Conservation (phyloP, 345 rosid species). For the Aethionema arabicum region DNA sequence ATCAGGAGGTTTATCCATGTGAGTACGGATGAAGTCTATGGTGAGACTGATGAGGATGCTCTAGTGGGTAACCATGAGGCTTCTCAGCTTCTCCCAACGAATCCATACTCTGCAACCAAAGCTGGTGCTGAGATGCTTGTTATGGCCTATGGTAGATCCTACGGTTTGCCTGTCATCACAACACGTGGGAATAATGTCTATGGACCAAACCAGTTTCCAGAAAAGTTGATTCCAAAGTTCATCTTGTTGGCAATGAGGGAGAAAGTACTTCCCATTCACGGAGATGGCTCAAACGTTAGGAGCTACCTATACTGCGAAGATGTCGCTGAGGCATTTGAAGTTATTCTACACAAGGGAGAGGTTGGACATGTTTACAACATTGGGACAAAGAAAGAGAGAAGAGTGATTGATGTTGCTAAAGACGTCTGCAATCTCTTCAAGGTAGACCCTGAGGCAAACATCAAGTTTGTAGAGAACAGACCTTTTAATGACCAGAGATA, state of each 20-base stretch:
- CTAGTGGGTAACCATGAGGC: constrained; percentile 92
- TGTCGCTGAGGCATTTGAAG: constrained; percentile 91
- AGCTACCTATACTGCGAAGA: constrained; percentile 85
- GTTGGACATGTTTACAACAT: constrained; percentile 89
- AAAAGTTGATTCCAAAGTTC: constrained; percentile 83
- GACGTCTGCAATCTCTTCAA: constrained; percentile 72
- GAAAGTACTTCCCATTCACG: constrained; percentile 75
- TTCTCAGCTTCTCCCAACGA: constrained; percentile 92
- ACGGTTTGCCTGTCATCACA: constrained; percentile 86
- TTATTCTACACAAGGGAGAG: constrained; percentile 85
- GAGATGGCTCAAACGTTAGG: constrained; percentile 83
- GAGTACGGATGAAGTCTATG: constrained; percentile 91
- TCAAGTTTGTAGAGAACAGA: constrained; percentile 76
- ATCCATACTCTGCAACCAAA: constrained; percentile 89
- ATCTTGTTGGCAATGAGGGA: constrained; percentile 71
- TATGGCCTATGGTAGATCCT: constrained; percentile 90
- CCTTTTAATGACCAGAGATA: constrained; percentile 94
- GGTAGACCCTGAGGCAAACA: constrained; percentile 61
- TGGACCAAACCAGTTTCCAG: constrained; percentile 90
- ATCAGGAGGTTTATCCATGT: constrained; percentile 86
- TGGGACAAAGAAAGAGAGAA: constrained; percentile 88
- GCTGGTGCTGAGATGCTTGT: constrained; percentile 97
- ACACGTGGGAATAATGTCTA: constrained; percentile 93
- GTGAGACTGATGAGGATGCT: constrained; percentile 93
- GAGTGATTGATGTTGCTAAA: constrained; percentile 83